Evolutionary conservation across 2,329 filamentous ascomycete species (phyloP).

Genomic region (Xylariaceae sp.): DNA sequence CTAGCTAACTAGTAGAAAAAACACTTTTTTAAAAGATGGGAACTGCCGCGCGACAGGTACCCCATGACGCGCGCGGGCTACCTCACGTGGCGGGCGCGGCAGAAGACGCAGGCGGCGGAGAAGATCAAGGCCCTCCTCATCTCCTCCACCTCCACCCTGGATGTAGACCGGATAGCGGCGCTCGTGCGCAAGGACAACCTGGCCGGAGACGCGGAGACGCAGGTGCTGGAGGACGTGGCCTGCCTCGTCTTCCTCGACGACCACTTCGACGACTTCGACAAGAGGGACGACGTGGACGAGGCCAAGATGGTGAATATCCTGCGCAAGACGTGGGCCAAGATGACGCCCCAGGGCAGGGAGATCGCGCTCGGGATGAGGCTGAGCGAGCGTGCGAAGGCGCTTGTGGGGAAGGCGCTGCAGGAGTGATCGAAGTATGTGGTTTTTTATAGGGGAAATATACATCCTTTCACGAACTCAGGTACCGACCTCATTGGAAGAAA

Average conservation of each 20-base stretch:
- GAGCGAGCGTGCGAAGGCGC: slow-evolving; percentile 53
- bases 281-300: slow-evolving; percentile 59
- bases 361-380: slow-evolving; percentile 62
- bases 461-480: too few relatives aligned
- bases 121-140: slow-evolving; percentile 51
- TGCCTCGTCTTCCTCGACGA: slow-evolving; percentile 85
- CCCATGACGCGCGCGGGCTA: slow-evolving; percentile 73
- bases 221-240: slow-evolving; percentile 77
- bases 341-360: slow-evolving; percentile 57
- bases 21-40: slow-evolving; percentile 65
- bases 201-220: slow-evolving; percentile 58
- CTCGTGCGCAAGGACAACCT: slow-evolving; percentile 76
- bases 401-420: slow-evolving; percentile 60
- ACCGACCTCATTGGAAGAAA: too few relatives aligned
- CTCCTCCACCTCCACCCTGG: slow-evolving; percentile 37
- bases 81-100: slow-evolving; percentile 69
- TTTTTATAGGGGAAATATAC: too few relatives aligned
- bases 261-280: slow-evolving; percentile 76
- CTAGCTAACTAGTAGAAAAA: too few relatives aligned
- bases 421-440: slow-evolving; percentile 15
- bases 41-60: slow-evolving; percentile 68
- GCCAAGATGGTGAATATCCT: slow-evolving; percentile 69
- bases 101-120: slow-evolving; percentile 59
- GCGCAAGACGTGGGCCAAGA: slow-evolving; percentile 71
- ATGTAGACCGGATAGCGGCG: slow-evolving; percentile 58